These are phyloP conservation scores for Tylopilus cervinicoccineus DNA, from an alignment of 768 basidiomycete genomes.

Conservation along the genomic window DNA sequence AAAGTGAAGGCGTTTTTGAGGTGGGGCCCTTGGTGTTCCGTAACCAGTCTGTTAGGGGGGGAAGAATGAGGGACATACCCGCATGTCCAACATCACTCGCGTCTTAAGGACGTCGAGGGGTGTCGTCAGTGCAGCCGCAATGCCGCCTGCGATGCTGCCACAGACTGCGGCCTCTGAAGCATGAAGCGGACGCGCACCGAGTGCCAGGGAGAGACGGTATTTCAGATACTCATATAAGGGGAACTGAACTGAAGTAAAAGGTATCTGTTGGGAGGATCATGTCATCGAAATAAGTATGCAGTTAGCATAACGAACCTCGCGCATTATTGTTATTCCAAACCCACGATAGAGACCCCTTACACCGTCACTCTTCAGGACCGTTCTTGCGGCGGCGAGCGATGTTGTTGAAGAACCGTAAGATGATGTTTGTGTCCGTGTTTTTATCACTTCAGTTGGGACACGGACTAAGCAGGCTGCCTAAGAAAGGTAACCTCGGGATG, in stretches of 20 bases:
- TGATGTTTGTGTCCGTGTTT: constrained; percentile 87
- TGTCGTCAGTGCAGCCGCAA: constrained; percentile 87
- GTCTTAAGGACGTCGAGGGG: constrained; percentile 97
- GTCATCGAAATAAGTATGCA: not conserved
- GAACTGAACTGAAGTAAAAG: constrained; percentile 95
- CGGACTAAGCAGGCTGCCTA: constrained; percentile 89
- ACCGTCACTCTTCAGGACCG: constrained; percentile 60
- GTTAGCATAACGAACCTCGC: constrained; percentile 43
- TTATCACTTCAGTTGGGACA: constrained; percentile 95
- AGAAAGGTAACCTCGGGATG: constrained; percentile 8
- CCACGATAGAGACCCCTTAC: constrained; percentile 83
- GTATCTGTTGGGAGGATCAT: constrained; percentile 56
- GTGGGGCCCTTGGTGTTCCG: constrained; percentile 41
- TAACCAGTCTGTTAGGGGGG: not conserved
- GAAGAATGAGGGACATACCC: constrained; percentile 44
- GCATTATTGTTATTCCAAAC: constrained; percentile 72
- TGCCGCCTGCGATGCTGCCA: constrained; percentile 86
- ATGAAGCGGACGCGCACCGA: constrained; percentile 54
- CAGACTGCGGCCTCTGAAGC: constrained; percentile 82
- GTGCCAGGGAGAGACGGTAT: constrained; percentile 48
- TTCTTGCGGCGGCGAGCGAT: constrained; percentile 55
- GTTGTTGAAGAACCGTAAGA: constrained; percentile 62
- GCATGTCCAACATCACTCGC: constrained; percentile 89
- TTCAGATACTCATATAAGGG: constrained; percentile 93
- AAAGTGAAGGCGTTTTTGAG: constrained; percentile 51